Percentiles rank a stretch among this genome's conserved stretches.
Evolutionary conservation across 2,329 filamentous ascomycete species (phyloP).

Genomic region (Zopfia rhizophila): DNA sequence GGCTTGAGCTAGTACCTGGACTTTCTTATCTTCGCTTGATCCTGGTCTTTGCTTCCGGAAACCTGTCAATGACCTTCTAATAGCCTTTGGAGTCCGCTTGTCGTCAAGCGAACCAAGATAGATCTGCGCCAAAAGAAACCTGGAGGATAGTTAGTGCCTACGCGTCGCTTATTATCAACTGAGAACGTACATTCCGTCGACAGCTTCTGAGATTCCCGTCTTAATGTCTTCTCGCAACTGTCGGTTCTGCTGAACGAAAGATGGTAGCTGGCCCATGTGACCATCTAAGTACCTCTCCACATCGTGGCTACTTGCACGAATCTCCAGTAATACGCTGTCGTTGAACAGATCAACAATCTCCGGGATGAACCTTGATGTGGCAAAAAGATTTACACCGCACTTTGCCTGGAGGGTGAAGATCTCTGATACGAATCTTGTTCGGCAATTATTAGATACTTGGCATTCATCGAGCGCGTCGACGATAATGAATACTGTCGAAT

Average conservation of each 20-base stretch:
- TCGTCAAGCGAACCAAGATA: slow-evolving; percentile 21
- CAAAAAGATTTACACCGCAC: slow-evolving; percentile 18
- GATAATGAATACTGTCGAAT: slow-evolving; percentile 38
- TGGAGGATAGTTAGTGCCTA: slow-evolving; percentile 6
- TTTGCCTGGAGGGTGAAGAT: slow-evolving; percentile 16
- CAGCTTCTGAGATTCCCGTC: slow-evolving; percentile 23
- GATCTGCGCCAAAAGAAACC: slow-evolving; percentile 26
- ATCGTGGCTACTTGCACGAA: slow-evolving; percentile 29
- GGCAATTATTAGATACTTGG: slow-evolving; percentile 17
- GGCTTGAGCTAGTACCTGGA: too few relatives aligned
- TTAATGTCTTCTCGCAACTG: slow-evolving; percentile 17
- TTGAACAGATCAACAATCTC: slow-evolving; percentile 17
- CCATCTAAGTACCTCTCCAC: slow-evolving; percentile 26
- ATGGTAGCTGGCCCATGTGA: slow-evolving; percentile 23
- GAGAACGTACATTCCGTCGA: slow-evolving; percentile 38
- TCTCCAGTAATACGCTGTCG: slow-evolving; percentile 15
- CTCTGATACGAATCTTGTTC: slow-evolving; percentile 16
- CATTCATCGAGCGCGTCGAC: slow-evolving; percentile 48
- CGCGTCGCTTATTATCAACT: too few relatives aligned
- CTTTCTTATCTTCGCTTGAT: slow-evolving; percentile 9
- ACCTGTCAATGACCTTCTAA: slow-evolving; percentile 15
- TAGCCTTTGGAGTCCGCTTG: slow-evolving; percentile 13
- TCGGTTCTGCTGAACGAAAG: slow-evolving; percentile 22
- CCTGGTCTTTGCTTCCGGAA: slow-evolving; percentile 13
- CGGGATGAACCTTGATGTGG: slow-evolving; percentile 26